Percentiles rank a stretch among this genome's conserved stretches.
These are phyloP conservation scores for Pleoardoris graminearum DNA, from an alignment of 2,329 filamentous ascomycete genomes.

Conservation along the genomic window DNA sequence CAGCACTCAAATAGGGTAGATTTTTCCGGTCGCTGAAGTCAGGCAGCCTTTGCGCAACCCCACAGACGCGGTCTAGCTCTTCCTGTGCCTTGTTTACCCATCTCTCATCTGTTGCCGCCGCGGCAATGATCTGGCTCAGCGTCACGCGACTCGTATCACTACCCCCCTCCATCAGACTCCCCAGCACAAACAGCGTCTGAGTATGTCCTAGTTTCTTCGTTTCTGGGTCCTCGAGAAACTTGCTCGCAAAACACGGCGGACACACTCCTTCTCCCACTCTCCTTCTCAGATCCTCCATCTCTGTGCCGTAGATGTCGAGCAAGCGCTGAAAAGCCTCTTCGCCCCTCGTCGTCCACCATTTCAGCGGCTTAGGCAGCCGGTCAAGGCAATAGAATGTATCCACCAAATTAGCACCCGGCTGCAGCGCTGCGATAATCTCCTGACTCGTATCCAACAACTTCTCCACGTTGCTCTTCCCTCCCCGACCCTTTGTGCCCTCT, in stretches of 20 bases:
- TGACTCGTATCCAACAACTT: conserved; percentile 19
- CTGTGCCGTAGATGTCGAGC: conserved; percentile 27
- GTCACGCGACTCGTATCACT: conserved; percentile 28
- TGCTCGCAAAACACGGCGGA: conserved; percentile 50
- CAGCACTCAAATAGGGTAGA: conserved; percentile 21
- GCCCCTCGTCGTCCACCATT: conserved; percentile 37
- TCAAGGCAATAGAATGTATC: conserved; percentile 40
- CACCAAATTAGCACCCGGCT: conserved; percentile 36
- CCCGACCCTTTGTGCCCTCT: not conserved
- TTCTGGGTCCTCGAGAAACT: conserved; percentile 46
- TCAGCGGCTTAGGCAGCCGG: conserved; percentile 32
- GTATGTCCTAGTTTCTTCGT: conserved; percentile 16
- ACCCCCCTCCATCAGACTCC: conserved; percentile 34
- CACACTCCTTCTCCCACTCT: conserved; percentile 37
- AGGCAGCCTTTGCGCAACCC: conserved; percentile 19
- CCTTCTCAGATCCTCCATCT: conserved; percentile 21
- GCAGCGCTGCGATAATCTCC: conserved; percentile 28
- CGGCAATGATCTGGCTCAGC: conserved; percentile 25
- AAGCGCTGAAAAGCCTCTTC: conserved; percentile 23
- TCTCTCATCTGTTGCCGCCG: conserved; percentile 19
- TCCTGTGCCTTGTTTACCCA: conserved; percentile 24
- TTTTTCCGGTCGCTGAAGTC: conserved; percentile 14
- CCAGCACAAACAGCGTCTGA: conserved; percentile 45
- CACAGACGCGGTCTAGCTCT: conserved; percentile 24
- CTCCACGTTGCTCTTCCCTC: conserved; percentile 20